Conservation (phyloP, 2,329 filamentous ascomycete genomes). For the Aspergillus vadensis region DNA sequence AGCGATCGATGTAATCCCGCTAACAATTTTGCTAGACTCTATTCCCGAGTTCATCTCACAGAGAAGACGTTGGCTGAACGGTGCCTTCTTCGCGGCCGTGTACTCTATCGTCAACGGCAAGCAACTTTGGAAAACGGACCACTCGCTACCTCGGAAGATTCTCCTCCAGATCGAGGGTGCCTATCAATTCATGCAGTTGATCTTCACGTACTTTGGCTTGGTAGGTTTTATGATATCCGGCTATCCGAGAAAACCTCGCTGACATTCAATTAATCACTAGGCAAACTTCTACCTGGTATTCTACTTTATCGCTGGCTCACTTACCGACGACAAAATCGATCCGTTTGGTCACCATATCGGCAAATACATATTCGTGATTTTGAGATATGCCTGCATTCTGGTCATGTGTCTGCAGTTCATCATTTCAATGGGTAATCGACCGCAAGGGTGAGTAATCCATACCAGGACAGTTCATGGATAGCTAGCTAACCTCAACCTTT, state of each 20-base stretch:
- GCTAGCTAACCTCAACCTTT: slow-evolving; percentile 13
- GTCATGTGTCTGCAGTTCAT: slow-evolving; percentile 96
- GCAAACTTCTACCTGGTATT: slow-evolving; percentile 99
- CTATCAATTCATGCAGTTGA: slow-evolving; percentile 87
- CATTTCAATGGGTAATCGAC: slow-evolving; percentile 90
- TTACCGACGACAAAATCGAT: slow-evolving; percentile 76
- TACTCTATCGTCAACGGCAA: slow-evolving; percentile 95
- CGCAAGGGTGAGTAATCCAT: slow-evolving; percentile 66
- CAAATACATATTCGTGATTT: slow-evolving; percentile 78
- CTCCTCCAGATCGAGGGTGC: slow-evolving; percentile 92
- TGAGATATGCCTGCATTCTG: slow-evolving; percentile 82
- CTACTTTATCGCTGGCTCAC: slow-evolving; percentile 92
- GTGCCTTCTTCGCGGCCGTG: slow-evolving; percentile 96
- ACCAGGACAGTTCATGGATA: not conserved
- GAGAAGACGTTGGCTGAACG: slow-evolving; percentile 94
- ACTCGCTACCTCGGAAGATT: slow-evolving; percentile 84
- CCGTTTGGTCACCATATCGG: slow-evolving; percentile 90
- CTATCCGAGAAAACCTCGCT: not conserved
- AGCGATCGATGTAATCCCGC: not conserved
- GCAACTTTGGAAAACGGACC: slow-evolving; percentile 91
- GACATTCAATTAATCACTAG: slow-evolving; percentile 29
- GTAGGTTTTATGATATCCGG: slow-evolving; percentile 31
- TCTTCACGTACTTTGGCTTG: slow-evolving; percentile 97
- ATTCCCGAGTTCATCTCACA: slow-evolving; percentile 98
- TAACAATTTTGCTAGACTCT: slow-evolving; percentile 60